phyloP scores from a whole-genome alignment of 2,329 filamentous ascomycete species.

The Fusarium nurragi region DNA sequence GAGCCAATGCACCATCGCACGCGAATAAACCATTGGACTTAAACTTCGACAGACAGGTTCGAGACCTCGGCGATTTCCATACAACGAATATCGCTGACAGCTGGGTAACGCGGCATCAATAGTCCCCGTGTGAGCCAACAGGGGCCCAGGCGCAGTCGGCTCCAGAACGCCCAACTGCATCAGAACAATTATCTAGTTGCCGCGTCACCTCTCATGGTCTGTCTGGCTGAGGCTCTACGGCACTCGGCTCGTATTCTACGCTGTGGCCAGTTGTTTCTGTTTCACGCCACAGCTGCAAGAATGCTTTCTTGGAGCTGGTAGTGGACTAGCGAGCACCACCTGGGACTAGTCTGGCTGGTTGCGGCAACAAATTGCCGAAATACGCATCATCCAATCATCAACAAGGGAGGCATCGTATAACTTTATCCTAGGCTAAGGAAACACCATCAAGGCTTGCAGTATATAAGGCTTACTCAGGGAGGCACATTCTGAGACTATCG shows the following conservation, averaged over 20 bases:
- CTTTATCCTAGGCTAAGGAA: background rate
- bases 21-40: background rate
- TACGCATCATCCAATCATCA: constrained; percentile 14
- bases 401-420: background rate
- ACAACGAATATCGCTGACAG: background rate
- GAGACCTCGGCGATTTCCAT: background rate
- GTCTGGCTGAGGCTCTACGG: too few relatives aligned
- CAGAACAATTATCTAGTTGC: too few relatives aligned
- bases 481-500: background rate
- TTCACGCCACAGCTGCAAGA: background rate
- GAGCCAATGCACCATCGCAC: background rate
- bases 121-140: background rate
- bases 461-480: background rate
- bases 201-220: background rate
- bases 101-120: background rate
- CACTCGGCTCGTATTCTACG: background rate
- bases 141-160: background rate
- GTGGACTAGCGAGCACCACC: background rate
- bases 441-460: background rate
- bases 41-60: background rate
- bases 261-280: background rate
- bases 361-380: constrained; percentile 20
- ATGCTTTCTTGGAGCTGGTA: too few relatives aligned
- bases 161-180: background rate
- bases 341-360: background rate